Base-by-base conservation (phyloP, 768 basidiomycete species). In the Trametes cinnabarina region DNA sequence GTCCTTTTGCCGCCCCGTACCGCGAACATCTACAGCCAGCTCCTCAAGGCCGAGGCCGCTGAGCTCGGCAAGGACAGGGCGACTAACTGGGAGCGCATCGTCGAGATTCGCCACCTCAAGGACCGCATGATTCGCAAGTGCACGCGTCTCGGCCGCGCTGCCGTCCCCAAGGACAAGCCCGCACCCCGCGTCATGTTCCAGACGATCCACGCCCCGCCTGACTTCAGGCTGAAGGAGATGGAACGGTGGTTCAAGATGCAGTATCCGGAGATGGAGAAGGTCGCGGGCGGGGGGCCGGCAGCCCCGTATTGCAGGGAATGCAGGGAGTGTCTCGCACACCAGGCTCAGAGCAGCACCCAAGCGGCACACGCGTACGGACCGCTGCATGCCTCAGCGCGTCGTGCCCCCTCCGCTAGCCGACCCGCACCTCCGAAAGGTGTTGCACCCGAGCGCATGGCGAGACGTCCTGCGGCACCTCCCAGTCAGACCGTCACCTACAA, bases 41-140 rank as follows among this genome's bases (percentile, higher is more conserved):
- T 90, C 20, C 75, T 90, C 41, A 81, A 81, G 63, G 74, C 82
- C 39, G 88, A 90, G 70, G 71, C 73, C 5, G 72, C 73, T 25
- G 88, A 90, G 66, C 79, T 90, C 20, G 75, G 76, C 40, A 85
- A 82, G 70, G 81, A 82, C 56, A 74, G 74, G 3, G 66, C 73
- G 32, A 76, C 85, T 20, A 80, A 82, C 57, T 89, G 86, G 87
- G 81, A 86, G 47, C 82, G 84, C 61, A 80, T 90, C 65, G 75
- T 87, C 60, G 80, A 88, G 68, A 87, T 90, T 47, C 86, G 88
- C 14, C 88, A 83, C 62, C 76, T 90, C 65, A 90, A 90, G 74
- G 88, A 90, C 69, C 81, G 88, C 57, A 88, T 90, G 87, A 83
- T 89, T 61, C 85, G 87, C 70, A 90, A 90, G 66, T 89, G 86